Evolutionary conservation across 495 filamentous ascomycete genomes (phyloP).

Genomic region (Aspergillus heteromorphus): DNA sequence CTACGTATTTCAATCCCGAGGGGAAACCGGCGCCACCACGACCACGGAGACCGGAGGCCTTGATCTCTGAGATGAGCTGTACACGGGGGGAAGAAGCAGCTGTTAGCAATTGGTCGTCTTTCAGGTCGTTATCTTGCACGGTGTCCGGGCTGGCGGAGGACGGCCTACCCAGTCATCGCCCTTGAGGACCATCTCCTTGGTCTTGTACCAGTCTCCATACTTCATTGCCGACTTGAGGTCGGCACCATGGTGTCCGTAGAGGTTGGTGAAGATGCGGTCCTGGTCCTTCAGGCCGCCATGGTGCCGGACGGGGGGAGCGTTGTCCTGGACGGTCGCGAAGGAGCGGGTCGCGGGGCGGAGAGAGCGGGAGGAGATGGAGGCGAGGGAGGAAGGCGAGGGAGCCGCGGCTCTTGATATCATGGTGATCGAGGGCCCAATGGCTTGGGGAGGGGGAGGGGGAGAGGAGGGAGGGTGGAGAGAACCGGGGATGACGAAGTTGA

Average conservation of each 20-base stretch:
- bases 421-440: slow-evolving; percentile 32
- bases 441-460: slow-evolving; percentile 18
- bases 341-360: slow-evolving; percentile 55
- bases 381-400: slow-evolving; percentile 45
- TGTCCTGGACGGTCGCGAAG: slow-evolving; percentile 89
- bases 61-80: slow-evolving; percentile 91
- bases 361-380: slow-evolving; percentile 50
- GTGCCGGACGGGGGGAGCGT: slow-evolving; percentile 59
- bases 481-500: slow-evolving; percentile 17
- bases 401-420: slow-evolving; percentile 50
- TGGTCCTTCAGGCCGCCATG: slow-evolving; percentile 89
- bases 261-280: slow-evolving; percentile 97
- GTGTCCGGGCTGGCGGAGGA: background rate
- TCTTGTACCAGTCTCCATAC: slow-evolving; percentile 99
- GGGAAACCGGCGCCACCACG: slow-evolving; percentile 97
- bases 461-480: slow-evolving; percentile 19
- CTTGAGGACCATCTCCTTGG: slow-evolving; percentile 95
- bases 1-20: slow-evolving; percentile 97
- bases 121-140: too few species aligned
- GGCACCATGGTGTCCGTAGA: slow-evolving; percentile 85
- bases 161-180: slow-evolving; percentile 85
- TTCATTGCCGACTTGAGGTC: slow-evolving; percentile 94
- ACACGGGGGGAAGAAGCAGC: slow-evolving; percentile 1
- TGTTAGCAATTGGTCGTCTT: slow-evolving; percentile 26
- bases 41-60: slow-evolving; percentile 89